Conservation (phyloP, 345 rosid genomes). For the Durio zibethinus region DNA sequence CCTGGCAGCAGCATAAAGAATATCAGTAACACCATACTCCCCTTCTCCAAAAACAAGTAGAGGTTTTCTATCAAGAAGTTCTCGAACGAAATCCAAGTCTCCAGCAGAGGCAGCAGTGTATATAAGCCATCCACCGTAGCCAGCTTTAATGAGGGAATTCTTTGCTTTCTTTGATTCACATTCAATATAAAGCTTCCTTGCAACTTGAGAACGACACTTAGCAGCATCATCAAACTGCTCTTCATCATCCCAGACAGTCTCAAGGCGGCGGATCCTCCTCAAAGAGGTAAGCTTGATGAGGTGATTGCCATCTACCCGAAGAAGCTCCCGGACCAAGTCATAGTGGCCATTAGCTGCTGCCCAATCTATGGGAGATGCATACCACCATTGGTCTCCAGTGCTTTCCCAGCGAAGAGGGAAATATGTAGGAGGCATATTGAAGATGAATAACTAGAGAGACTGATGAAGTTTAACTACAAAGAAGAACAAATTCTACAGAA, state of each 20-base stretch:
- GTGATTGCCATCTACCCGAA: slow-evolving; percentile 74
- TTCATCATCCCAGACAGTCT: slow-evolving; percentile 92
- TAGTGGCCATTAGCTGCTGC: slow-evolving; percentile 94
- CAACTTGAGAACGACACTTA: slow-evolving; percentile 65
- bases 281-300: slow-evolving; percentile 91
- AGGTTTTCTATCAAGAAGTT: slow-evolving; percentile 67
- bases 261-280: slow-evolving; percentile 87
- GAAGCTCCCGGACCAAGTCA: slow-evolving; percentile 84
- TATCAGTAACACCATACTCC: slow-evolving; percentile 90
- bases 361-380: slow-evolving; percentile 88
- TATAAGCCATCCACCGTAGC: slow-evolving; percentile 91
- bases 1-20: slow-evolving; percentile 82
- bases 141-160: slow-evolving; percentile 61
- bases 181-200: slow-evolving; percentile 58
- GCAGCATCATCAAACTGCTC: slow-evolving; percentile 66
- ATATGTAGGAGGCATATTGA: slow-evolving; percentile 56
- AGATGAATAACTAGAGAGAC: not conserved
- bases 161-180: slow-evolving; percentile 47
- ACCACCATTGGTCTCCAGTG: slow-evolving; percentile 99
- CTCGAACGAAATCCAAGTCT: slow-evolving; percentile 54
- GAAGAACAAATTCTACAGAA: not conserved
- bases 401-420: slow-evolving; percentile 96
- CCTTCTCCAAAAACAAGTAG: slow-evolving; percentile 89
- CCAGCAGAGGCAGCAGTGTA: slow-evolving; percentile 97
- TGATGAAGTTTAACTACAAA: not conserved